These are phyloP conservation scores for Novakomyces olei DNA, from an alignment of 805 yeast species.

Conservation along the genomic window DNA sequence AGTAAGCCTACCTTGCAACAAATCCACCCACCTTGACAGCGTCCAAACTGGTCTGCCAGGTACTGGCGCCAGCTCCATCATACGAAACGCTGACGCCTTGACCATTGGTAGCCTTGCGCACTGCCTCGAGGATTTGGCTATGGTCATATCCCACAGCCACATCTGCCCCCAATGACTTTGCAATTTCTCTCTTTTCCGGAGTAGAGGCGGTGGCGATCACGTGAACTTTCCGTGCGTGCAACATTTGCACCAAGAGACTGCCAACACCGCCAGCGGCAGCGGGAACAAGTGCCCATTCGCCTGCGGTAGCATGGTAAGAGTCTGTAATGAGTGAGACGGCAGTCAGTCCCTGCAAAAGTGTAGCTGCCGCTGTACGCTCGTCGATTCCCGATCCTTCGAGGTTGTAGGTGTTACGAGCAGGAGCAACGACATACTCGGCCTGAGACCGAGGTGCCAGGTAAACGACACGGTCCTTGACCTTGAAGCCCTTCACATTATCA, in stretches of 20 bases:
- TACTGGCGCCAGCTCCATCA: conserved; percentile 61
- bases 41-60: conserved; percentile 42
- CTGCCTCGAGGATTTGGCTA: conserved; percentile 31
- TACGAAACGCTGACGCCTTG: conserved; percentile 46
- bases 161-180: conserved; percentile 58
- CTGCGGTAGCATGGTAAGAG: conserved; percentile 42
- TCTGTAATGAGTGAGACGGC: conserved; percentile 50
- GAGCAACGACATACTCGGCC: conserved; percentile 39
- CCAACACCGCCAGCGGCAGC: conserved; percentile 98
- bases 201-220: conserved; percentile 73
- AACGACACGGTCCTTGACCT: conserved; percentile 52
- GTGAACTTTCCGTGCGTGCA: conserved; percentile 42
- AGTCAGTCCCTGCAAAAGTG: conserved; percentile 53
- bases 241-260: conserved; percentile 40
- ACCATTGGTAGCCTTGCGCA: conserved; percentile 38
- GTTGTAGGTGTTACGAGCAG: no score
- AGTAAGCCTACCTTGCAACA: no score
- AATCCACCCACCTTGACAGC: conserved; percentile 17
- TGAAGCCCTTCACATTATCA: conserved; percentile 26
- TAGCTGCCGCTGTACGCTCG: conserved; percentile 37
- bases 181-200: conserved; percentile 43
- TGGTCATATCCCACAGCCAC: conserved; percentile 31
- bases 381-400: no score
- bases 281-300: conserved; percentile 53
- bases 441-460: conserved; percentile 33